Base-by-base conservation (phyloP, 495 filamentous ascomycete genomes). In the Penicillium desertorum region DNA sequence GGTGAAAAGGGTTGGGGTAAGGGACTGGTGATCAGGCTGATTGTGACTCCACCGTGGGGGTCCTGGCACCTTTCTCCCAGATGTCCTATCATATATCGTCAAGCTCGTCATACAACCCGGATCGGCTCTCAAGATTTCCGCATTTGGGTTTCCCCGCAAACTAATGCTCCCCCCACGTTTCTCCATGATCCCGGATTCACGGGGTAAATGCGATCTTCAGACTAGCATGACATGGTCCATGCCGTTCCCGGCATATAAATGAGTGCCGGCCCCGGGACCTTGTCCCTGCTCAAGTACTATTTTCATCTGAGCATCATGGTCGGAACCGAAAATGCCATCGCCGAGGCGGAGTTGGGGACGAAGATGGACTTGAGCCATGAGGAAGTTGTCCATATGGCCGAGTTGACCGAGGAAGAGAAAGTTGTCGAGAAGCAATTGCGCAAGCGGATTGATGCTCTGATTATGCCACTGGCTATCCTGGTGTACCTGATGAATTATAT, bases 401-500 rank as follows among this genome's bases (percentile, higher is more conserved):
- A 71, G 52, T 60, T 81, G 45, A 74, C 78, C 2, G 66, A 68
- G 9, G 79, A 81, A 29, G 78, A 82, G 59, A 65, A 72, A 48
- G 62, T 65, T 0, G 51, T 78, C 4, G 79, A 84, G 65, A 78
- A 72, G 59, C 73, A 77, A 56, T 62, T 84, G 55, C 68, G 71
- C 17, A 57, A 59, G 7, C 78, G 75, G 37, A 83, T 85, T 51
- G 82, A 84, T 57, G 45, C 68, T 5, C 54, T 81, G 51, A 77
- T 84, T 45, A 79, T 85, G 76, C 82, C 82, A 5, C 57, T 81
- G 63, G 74, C 83, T 0, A 81, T 84, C 49, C 50, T 81, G 25
- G 78, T 83, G 7, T 84, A 83, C 54, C 65, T 84, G 32, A 76
- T 84, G 71, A 84, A 84, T 55, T 82, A 82, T 58, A 81, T 83